Percentiles rank a stretch among this genome's conserved stretches.
phyloP scores from a whole-genome alignment of 108 stramenopile species.

The Aurantiochytrium sp. region DNA sequence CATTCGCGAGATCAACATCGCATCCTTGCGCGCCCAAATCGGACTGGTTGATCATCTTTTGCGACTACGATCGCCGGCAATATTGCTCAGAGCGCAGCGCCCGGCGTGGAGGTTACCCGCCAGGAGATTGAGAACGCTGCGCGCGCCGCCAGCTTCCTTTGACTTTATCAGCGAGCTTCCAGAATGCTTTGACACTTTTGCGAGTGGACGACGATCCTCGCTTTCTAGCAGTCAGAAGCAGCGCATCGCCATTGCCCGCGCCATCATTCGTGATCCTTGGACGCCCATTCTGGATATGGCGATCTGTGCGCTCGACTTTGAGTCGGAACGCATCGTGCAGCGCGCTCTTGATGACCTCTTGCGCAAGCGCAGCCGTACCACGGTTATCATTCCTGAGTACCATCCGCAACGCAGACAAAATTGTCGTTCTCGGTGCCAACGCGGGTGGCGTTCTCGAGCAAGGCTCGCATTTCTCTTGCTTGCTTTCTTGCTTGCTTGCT shows the following conservation, averaged over 20 bases:
- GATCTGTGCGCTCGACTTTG: constrained; percentile 66
- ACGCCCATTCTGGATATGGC: constrained; percentile 78
- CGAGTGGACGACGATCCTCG: constrained; percentile 73
- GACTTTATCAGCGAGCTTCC: constrained; percentile 61
- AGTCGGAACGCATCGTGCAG: constrained; percentile 74
- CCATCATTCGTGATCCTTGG: constrained; percentile 66
- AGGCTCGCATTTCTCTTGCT: constrained; percentile 48
- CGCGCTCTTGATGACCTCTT: constrained; percentile 63
- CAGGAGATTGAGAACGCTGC: constrained; percentile 73
- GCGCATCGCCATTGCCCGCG: constrained; percentile 79
- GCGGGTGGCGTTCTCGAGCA: constrained; percentile 62
- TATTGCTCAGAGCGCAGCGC: constrained; percentile 61
- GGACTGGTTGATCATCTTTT: constrained; percentile 90
- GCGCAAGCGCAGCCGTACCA: constrained; percentile 37
- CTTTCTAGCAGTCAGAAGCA: constrained; percentile 89
- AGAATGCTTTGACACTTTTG: constrained; percentile 75
- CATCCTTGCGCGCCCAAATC: constrained; percentile 60
- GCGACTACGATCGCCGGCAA: constrained; percentile 74
- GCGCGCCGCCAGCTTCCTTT: constrained; percentile 71
- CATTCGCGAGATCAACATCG: constrained; percentile 66
- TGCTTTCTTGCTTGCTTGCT: too few species aligned
- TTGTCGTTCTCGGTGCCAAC: constrained; percentile 63
- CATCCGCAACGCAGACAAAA: constrained; percentile 66
- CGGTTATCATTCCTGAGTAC: constrained; percentile 66
- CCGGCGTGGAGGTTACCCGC: constrained; percentile 32